Evolutionary conservation across 305 asterid genomes (phyloP), one percentile per base, ranked within the genome.

Genomic region (Lippia alba): DNA sequence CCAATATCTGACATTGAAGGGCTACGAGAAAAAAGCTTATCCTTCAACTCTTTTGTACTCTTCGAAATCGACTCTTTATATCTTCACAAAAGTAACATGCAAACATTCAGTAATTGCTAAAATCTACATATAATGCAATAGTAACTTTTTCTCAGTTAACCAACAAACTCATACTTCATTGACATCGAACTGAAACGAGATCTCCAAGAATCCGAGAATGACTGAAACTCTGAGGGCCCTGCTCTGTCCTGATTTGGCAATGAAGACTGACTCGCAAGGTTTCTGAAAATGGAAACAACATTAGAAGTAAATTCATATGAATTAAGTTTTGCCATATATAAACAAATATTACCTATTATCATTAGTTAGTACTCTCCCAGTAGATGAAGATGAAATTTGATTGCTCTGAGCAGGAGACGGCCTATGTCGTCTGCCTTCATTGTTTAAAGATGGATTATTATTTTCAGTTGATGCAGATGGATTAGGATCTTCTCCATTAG

Each of bases 41-140:
- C 99, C 80, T 87, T 94, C 96, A 89, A 88, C 64, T 87, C 97
- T 78, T 78, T 85, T 12, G 96, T 91, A 61, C 85, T 86, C 88
- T 88, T 89, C 9, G 95, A 78, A 78, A 94, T 84, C 2, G 95
- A 82, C 72, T 91, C 99, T 85, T 91, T 91, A 83, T 94, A 94
- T 80, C 99, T 94, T 63, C 57, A 44, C 33, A 44, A 0, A 44
- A 67, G 57, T 16, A 30, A 44, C 30, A 54, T 60, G 51, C 39
- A 17, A 55, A 30, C 53, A 71, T 34, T 72, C 45, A 68, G 69
- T 19, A 30, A 50, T 30, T 48, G 40, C 58, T 7, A n/a, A 32
- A 59, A 50, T 50, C 33, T 39, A 65, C 54, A 64, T 62, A 61
- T 39, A 41, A 54, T 12, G 17, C 17, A 34, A 64, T 41, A 39